phyloP scores from a whole-genome alignment of 2,329 filamentous ascomycete genomes.

The Penicillium sp. region DNA sequence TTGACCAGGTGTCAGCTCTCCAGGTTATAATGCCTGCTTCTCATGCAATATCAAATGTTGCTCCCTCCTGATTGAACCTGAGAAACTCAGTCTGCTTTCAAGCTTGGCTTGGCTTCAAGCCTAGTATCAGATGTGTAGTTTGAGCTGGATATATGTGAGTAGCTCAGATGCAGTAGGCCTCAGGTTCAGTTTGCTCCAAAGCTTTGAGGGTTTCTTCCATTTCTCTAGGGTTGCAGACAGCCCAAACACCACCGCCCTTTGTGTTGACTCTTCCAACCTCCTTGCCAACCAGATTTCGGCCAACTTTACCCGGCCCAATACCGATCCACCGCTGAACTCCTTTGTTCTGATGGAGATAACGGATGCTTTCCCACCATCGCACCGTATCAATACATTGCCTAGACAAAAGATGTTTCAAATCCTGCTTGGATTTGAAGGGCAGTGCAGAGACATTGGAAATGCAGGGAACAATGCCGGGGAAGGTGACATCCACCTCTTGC shows the following conservation, averaged over 20 bases:
- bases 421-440: slow-evolving; percentile 70
- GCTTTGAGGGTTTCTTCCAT: slow-evolving; percentile 67
- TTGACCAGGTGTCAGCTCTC: background rate
- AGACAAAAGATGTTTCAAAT: slow-evolving; percentile 77
- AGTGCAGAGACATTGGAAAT: slow-evolving; percentile 82
- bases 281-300: slow-evolving; percentile 88
- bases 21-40: background rate
- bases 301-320: slow-evolving; percentile 91
- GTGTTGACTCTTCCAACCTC: slow-evolving; percentile 82
- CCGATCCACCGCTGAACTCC: slow-evolving; percentile 84
- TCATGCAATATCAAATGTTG: background rate
- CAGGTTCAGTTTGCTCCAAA: slow-evolving; percentile 62
- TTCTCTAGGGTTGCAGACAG: slow-evolving; percentile 76
- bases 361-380: slow-evolving; percentile 90
- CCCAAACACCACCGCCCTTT: slow-evolving; percentile 91
- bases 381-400: slow-evolving; percentile 89
- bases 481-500: slow-evolving; percentile 64
- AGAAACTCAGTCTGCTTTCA: background rate
- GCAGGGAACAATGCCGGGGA: slow-evolving; percentile 73
- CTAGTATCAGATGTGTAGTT: background rate
- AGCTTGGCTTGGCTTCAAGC: background rate
- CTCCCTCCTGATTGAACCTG: background rate
- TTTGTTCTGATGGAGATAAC: slow-evolving; percentile 80
- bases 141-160: background rate
- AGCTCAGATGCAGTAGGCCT: slow-evolving; percentile 1